phyloP scores from a whole-genome alignment of 805 yeast genomes.

The Candida anglica region DNA sequence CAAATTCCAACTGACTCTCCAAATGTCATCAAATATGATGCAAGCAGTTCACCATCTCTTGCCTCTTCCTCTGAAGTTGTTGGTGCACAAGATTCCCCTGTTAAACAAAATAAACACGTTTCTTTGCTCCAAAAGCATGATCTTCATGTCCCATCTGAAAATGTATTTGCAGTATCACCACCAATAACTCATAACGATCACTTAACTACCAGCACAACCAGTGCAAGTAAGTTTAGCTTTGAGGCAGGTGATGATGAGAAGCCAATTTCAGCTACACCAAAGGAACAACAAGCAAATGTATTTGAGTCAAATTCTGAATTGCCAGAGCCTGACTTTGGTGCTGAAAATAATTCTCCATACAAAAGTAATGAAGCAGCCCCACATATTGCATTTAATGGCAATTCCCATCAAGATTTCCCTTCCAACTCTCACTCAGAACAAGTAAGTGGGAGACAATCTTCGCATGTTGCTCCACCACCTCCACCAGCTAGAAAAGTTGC shows the following conservation, averaged over 20 bases:
- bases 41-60: constrained; percentile 20
- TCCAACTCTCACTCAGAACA: too few species aligned
- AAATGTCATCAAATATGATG: constrained; percentile 31
- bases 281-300: constrained; percentile 8
- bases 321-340: constrained; percentile 11
- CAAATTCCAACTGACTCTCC: constrained; percentile 17
- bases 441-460: constrained; percentile 5
- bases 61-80: constrained; percentile 28
- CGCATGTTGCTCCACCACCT: constrained; percentile 37
- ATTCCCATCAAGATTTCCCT: constrained; percentile 7
- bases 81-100: constrained; percentile 11
- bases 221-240: constrained; percentile 29
- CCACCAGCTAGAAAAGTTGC: constrained; percentile 55
- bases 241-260: constrained; percentile 38
- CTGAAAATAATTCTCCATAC: constrained; percentile 1
- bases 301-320: constrained; percentile 8
- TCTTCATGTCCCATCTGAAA: constrained; percentile 11
- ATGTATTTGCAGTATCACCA: not conserved
- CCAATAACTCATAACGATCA: constrained; percentile 1
- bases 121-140: constrained; percentile 33
- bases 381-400: constrained; percentile 9
- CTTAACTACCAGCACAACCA: constrained; percentile 6
- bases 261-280: constrained; percentile 27
- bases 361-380: constrained; percentile 9
- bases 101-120: constrained; percentile 21